Base-by-base conservation (phyloP, 371 early-diverging fungal species). In the Catenaria anguillulae region DNA sequence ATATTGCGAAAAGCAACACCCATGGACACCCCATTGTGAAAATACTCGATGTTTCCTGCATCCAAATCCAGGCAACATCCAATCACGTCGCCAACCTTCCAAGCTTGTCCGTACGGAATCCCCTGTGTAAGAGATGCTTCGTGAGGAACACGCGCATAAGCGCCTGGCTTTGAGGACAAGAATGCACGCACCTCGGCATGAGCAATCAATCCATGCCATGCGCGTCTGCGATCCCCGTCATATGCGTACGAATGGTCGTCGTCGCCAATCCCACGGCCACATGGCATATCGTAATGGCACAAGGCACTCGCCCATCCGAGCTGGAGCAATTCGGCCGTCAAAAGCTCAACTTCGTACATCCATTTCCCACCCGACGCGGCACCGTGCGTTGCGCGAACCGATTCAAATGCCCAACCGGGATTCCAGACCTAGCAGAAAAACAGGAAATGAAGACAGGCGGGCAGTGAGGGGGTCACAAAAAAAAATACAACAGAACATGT, bases 211-310 rank as follows among this genome's bases (percentile, higher is more conserved):
- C 80, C 85, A 67, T 88, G 84, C 88, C 88, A 88, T 62, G 80
- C 82, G 61, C 80, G 80, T 23, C 66, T 64, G 17, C 88, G 74
- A 43, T 73, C 65, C 0, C 87, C 87, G 66, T 88, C 88, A 56
- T 75, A 83, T 1, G 85, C 80, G 64, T 86, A 88, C 0, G 86
- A 86, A 60, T 75, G 54, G 3, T 62, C 67, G 65, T 84, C 79
- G 62, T 88, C 87, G 10, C 87, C 87, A 24, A 88, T 82, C 21
- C 87, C 88, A 23, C 71, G 75, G 23, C 88, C 88, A 10, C 77
- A 81, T 64, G 86, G 83, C 0, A 85, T 76, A 64, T 87, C 82
- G 56, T 80, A 79, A 5, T 61, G 60, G 59, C 76, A 74, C 10
- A 71, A 63, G 8, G 68, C 64, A 2, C 71, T 75, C 0, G 76